Evolutionary conservation across 371 early-diverging fungal species (phyloP).

Genomic region (Actinomortierella ambigua): DNA sequence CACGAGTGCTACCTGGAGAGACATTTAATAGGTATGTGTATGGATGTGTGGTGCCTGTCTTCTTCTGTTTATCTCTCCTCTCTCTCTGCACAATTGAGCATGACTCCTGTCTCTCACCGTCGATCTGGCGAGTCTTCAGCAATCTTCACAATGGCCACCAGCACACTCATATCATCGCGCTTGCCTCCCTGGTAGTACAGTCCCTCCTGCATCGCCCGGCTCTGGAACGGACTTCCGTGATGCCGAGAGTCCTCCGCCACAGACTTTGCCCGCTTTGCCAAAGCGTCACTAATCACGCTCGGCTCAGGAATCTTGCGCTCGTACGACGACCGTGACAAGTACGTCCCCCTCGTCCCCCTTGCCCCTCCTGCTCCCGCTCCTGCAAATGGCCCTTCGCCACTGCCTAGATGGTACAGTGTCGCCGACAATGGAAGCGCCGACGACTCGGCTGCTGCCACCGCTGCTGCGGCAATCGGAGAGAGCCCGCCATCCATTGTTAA

Average conservation of each 20-base stretch:
- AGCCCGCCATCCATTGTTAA: slow-evolving; percentile 11
- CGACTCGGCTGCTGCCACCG: slow-evolving; percentile 30
- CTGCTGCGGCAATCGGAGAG: slow-evolving; percentile 41
- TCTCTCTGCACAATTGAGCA: too few species aligned
- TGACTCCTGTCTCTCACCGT: too few species aligned
- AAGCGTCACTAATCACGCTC: slow-evolving; percentile 73
- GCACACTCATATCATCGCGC: slow-evolving; percentile 82
- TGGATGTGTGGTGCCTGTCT: too few species aligned
- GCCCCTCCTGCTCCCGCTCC: slow-evolving; percentile 9
- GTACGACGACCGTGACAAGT: too few species aligned
- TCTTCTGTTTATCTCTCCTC: too few species aligned
- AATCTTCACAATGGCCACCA: slow-evolving; percentile 74
- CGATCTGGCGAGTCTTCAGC: slow-evolving; percentile 53
- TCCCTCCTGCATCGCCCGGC: slow-evolving; percentile 79
- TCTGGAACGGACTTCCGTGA: slow-evolving; percentile 86
- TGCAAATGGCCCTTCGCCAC: slow-evolving; percentile 12
- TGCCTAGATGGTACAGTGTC: slow-evolving; percentile 23
- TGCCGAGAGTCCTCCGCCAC: slow-evolving; percentile 81
- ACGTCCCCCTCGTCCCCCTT: neutral
- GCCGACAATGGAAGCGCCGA: slow-evolving; percentile 20
- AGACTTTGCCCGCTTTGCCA: slow-evolving; percentile 76
- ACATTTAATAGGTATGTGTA: too few species aligned
- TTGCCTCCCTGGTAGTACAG: slow-evolving; percentile 79
- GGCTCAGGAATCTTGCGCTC: slow-evolving; percentile 63
- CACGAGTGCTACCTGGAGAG: too few species aligned